Conservation (phyloP, 2,329 filamentous ascomycete genomes). For the Aspergillus persii region DNA sequence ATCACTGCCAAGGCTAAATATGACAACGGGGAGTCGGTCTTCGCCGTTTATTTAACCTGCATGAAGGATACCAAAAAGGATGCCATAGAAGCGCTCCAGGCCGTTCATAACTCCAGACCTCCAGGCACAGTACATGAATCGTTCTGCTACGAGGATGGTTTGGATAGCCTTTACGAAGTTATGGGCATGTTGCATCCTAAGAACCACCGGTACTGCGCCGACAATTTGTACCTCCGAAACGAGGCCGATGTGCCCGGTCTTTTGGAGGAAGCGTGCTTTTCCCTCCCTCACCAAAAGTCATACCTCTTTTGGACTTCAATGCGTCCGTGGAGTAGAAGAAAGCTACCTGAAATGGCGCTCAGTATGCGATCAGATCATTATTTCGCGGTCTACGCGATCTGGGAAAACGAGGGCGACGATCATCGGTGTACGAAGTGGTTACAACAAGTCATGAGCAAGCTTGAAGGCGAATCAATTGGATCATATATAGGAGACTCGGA, state of each 20-base stretch:
- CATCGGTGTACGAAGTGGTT: slow-evolving; percentile 47
- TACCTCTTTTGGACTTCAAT: slow-evolving; percentile 54
- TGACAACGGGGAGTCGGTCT: slow-evolving; percentile 27
- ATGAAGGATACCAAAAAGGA: slow-evolving; percentile 15
- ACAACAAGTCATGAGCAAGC: slow-evolving; percentile 36
- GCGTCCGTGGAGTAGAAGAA: slow-evolving; percentile 46
- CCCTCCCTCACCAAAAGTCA: slow-evolving; percentile 46
- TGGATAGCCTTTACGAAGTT: slow-evolving; percentile 35
- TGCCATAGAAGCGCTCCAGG: slow-evolving; percentile 15
- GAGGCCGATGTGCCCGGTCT: slow-evolving; percentile 46
- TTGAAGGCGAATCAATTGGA: slow-evolving; percentile 46
- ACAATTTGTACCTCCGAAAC: slow-evolving; percentile 53
- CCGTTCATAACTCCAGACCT: slow-evolving; percentile 35
- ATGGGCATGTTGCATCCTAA: slow-evolving; percentile 50
- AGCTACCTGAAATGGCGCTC: slow-evolving; percentile 52
- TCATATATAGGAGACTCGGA: slow-evolving; percentile 58
- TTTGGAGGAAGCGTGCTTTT: slow-evolving; percentile 49
- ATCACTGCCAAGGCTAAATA: slow-evolving; percentile 34
- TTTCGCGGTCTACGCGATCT: slow-evolving; percentile 54
- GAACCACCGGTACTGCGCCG: slow-evolving; percentile 50
- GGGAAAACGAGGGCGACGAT: slow-evolving; percentile 50
- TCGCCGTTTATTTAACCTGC: slow-evolving; percentile 17
- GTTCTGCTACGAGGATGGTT: slow-evolving; percentile 35
- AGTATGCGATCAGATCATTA: slow-evolving; percentile 58
- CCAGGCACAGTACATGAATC: slow-evolving; percentile 35